Base-by-base conservation (phyloP, 495 filamentous ascomycete species). In the Neurospora sp. region DNA sequence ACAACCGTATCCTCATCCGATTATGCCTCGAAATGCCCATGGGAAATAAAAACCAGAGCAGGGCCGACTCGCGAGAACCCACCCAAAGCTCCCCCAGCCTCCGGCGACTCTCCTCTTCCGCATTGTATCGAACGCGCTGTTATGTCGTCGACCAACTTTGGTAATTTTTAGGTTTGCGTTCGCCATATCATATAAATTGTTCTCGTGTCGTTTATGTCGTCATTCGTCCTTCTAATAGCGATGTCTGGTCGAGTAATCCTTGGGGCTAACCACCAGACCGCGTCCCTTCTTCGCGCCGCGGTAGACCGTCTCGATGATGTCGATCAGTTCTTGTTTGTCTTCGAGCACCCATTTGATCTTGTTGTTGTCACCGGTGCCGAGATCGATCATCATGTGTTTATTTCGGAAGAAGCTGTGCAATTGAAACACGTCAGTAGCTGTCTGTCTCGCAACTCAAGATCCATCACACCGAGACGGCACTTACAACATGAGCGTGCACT, bases 341-440 rank as follows among this genome's bases (percentile, higher is more conserved):
- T 98, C 96, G 71, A 98, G 82, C 46, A 98, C 94, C 90, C 93
- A 98, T 82, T 98, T 98, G 39, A 80, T 77, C 81, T 97, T 97
- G 82, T 99, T 98, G 81, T 99, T 99, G 83, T 99, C 97, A 76
- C 96, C 96, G 6, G 96, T 98, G 14, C 96, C 95, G 75, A 97
- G 96, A 89, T 98, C 96, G 80, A 91, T 94, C 93, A 96, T 96
- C 91, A 99, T 98, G 81, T 98, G 94, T 82, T 98, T 98, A 80
- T 98, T 98, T 68, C 96, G 88, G 83, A 94, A 99, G 87, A 98
- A 99, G 86, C 44, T 44, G 61, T 22, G 65, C 38, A 27, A 39
- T 69, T 68, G 89, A 74, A 4, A 88, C 88, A 73, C 9, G n/a
- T 72, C 48, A 69, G 37, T 7, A 9, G 6, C 31, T 46, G 40